Base-by-base conservation (phyloP, 495 filamentous ascomycete genomes). In the Podospora anserina region DNA sequence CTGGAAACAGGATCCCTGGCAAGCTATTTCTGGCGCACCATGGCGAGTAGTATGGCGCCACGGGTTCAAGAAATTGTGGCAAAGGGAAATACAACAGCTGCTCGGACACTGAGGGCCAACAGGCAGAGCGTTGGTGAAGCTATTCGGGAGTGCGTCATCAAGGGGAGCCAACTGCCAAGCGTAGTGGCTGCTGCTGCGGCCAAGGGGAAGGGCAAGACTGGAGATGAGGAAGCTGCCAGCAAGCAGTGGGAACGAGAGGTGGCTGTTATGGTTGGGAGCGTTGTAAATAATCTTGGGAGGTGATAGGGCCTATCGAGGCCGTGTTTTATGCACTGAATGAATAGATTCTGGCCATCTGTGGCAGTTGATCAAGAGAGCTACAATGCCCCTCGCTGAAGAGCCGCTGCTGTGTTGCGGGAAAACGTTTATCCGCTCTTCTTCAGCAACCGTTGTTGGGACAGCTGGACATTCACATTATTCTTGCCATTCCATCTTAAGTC, bases 261-360 rank as follows among this genome's bases (percentile, higher is more conserved):
- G 30, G 94, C 94, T 5, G 94, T 99, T 44, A 97, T 99, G 93
- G 91, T 96, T 64, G 89, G 91, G 65, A 88, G 89, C 58, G 87
- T 96, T 0, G 76, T 85, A 28, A 79, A 78, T 28, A 82, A 81
- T 65, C 67, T 82, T 23, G 55, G 55, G 23, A 58, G 55, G 55
- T 58, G 55, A 58, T 32, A 7, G 30, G 30, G 4, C 7, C 4
- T 32, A 32, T 4, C 30, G 7, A 32, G 4, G 30, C 30, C 7
- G 30, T 32, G 30, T 5, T 32, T 7, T 5, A 7, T 7, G 0
- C 3, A 32, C 4, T 32, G 30, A 4, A 32, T 32, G 30, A 32
- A 32, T 5, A 32, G 4, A 32, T 32, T 0, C 4, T 32, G 30
- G 7, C 7, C 30, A 32, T 32, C 30, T 7, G 0, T 1, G 7